A percentile compares a stretch with the other conserved stretches of the same genome.
Conservation (phyloP, 2,329 filamentous ascomycete genomes). For the Nothomitra cinnamomea region DNA sequence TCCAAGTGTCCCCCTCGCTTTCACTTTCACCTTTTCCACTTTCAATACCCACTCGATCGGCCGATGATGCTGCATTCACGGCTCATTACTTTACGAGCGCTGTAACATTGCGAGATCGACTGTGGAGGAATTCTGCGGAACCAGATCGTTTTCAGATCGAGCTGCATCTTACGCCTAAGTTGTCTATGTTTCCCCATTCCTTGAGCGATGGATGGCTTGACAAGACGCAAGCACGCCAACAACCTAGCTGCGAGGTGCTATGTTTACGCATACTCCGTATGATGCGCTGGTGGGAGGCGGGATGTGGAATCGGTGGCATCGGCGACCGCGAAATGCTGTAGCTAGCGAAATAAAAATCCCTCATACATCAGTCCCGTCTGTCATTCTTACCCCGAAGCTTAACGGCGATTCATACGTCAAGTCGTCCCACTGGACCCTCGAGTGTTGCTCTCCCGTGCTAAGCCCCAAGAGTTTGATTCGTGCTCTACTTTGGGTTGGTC, state of each 20-base stretch:
- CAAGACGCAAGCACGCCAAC: no score
- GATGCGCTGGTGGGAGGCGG: not conserved
- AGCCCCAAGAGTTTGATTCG: not conserved
- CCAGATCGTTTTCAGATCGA: no score
- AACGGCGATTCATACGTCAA: not conserved
- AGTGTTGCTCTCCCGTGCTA: not conserved
- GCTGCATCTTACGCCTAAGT: no score
- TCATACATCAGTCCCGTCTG: not conserved
- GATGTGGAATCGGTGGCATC: not conserved
- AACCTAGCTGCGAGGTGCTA: no score
- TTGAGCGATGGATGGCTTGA: no score
- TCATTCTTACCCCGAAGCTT: not conserved
- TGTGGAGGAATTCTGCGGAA: no score
- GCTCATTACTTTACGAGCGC: no score
- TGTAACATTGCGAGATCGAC: no score
- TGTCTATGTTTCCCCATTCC: no score
- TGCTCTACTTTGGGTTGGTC: not conserved
- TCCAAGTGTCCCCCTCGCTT: not conserved
- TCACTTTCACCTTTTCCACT: not conserved
- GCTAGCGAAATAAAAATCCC: conserved; percentile 1
- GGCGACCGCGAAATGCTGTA: not conserved
- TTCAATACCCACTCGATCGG: not conserved
- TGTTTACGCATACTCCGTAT: no score
- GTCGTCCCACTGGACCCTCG: no score
- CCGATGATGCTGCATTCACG: no score